Conservation (phyloP, 2,329 filamentous ascomycete species). For the Cercospora nicotianae region DNA sequence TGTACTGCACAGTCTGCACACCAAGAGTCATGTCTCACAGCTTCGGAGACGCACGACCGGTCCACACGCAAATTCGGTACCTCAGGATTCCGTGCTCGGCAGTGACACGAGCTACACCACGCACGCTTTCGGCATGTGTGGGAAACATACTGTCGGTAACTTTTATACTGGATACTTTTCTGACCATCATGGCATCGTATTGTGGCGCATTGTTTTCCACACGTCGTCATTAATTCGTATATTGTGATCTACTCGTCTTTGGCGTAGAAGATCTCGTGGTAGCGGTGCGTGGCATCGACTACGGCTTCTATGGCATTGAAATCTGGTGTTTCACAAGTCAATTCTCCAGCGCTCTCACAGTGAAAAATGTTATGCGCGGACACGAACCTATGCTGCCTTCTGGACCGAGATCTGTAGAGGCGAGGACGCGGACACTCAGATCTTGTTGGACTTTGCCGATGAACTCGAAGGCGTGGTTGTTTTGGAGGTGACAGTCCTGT, state of each 20-base stretch:
- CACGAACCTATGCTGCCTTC: conserved; percentile 59
- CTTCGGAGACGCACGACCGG: background rate
- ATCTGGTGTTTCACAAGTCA: conserved; percentile 54
- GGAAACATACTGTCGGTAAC: background rate
- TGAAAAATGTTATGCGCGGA: background rate
- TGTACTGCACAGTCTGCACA: background rate
- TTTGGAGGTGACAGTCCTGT: conserved; percentile 69
- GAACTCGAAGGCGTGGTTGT: conserved; percentile 71
- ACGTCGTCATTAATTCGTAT: background rate
- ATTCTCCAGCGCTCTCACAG: background rate
- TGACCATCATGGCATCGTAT: background rate
- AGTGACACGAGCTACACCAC: background rate
- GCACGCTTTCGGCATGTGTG: background rate
- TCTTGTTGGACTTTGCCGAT: conserved; percentile 79
- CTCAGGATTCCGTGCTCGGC: background rate
- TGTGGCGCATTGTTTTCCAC: background rate
- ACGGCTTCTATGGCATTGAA: conserved; percentile 73
- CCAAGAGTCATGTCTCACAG: background rate
- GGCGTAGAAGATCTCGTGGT: conserved; percentile 78
- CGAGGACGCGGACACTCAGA: conserved; percentile 68
- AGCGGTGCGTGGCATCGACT: conserved; percentile 80
- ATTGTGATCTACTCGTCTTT: conserved; percentile 31
- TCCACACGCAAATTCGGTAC: background rate
- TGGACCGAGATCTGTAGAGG: conserved; percentile 66
- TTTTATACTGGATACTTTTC: background rate